Evolutionary conservation across 805 yeast genomes (phyloP).

Genomic region (Candida easanensis): DNA sequence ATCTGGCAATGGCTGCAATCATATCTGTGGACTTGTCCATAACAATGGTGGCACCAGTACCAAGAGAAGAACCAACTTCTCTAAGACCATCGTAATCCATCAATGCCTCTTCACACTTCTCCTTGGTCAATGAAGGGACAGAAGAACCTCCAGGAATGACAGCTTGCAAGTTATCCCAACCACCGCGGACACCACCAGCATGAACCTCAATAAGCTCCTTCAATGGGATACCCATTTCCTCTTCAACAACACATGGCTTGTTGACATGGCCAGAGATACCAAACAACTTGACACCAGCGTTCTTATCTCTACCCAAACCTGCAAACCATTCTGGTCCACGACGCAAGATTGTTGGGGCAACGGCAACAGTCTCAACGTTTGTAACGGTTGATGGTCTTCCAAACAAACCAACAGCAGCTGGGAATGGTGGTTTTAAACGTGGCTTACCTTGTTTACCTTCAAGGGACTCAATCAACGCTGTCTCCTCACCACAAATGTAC

Average conservation of each 20-base stretch:
- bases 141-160: constrained; percentile 91
- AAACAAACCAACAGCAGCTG: constrained; percentile 88
- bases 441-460: constrained; percentile 96
- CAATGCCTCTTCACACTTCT: constrained; percentile 60
- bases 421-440: constrained; percentile 91
- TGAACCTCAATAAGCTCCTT: constrained; percentile 80
- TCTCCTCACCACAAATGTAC: constrained; percentile 89
- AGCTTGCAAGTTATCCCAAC: constrained; percentile 88
- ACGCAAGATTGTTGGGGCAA: constrained; percentile 84
- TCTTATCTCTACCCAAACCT: constrained; percentile 80
- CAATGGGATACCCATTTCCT: constrained; percentile 89
- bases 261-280: constrained; percentile 90
- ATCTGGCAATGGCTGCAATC: constrained; percentile 81
- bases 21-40: constrained; percentile 86
- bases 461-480: constrained; percentile 81
- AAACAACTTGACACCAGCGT: constrained; percentile 77
- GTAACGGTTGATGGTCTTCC: constrained; percentile 92
- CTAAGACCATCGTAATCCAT: constrained; percentile 89
- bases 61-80: constrained; percentile 84
- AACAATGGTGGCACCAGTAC: constrained; percentile 91
- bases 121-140: constrained; percentile 75
- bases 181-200: constrained; percentile 89
- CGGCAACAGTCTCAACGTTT: constrained; percentile 88
- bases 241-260: constrained; percentile 91
- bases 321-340: constrained; percentile 90